Percentiles rank a stretch among this genome's conserved stretches.
phyloP scores from a whole-genome alignment of 208 protist species.

The Trypanosoma platydactyli region DNA sequence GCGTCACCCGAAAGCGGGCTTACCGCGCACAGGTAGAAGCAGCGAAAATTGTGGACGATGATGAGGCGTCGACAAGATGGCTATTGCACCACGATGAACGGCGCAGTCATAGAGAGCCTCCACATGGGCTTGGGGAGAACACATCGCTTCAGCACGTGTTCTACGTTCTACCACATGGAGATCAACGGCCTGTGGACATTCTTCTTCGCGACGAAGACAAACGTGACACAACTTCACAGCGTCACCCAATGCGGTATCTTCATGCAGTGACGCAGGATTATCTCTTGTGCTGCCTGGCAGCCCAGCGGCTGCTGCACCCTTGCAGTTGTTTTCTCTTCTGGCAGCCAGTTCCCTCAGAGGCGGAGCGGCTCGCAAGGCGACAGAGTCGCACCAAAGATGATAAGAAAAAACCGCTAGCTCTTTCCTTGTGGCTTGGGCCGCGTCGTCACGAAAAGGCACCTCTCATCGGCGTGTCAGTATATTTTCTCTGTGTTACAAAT shows the following conservation, averaged over 20 bases:
- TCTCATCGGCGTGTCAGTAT: constrained; percentile 27
- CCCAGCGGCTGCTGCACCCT: constrained; percentile 39
- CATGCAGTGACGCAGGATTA: constrained; percentile 38
- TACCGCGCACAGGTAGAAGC: constrained; percentile 8
- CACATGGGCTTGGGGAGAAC: background rate
- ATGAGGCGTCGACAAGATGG: background rate
- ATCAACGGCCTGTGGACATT: constrained; percentile 19
- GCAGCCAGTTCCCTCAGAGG: constrained; percentile 39
- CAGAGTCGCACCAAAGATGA: background rate
- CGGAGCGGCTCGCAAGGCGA: constrained; percentile 29
- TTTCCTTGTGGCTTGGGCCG: constrained; percentile 21
- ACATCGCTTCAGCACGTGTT: constrained; percentile 3
- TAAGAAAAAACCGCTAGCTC: constrained; percentile 1
- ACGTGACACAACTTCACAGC: background rate
- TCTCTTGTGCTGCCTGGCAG: constrained; percentile 50
- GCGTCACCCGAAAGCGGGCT: constrained; percentile 8
- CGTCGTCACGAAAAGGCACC: constrained; percentile 28
- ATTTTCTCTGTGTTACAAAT: constrained; percentile 23
- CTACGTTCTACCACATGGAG: constrained; percentile 27
- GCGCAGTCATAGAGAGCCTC: background rate
- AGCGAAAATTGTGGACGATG: background rate
- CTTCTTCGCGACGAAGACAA: constrained; percentile 4
- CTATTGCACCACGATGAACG: background rate
- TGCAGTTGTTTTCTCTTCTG: constrained; percentile 65
- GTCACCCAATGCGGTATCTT: constrained; percentile 31